A percentile compares a stretch with the other conserved stretches of the same genome.
These are phyloP conservation scores for Fusarium veterinarium DNA, from an alignment of 2,329 filamentous ascomycete species.

Conservation along the genomic window DNA sequence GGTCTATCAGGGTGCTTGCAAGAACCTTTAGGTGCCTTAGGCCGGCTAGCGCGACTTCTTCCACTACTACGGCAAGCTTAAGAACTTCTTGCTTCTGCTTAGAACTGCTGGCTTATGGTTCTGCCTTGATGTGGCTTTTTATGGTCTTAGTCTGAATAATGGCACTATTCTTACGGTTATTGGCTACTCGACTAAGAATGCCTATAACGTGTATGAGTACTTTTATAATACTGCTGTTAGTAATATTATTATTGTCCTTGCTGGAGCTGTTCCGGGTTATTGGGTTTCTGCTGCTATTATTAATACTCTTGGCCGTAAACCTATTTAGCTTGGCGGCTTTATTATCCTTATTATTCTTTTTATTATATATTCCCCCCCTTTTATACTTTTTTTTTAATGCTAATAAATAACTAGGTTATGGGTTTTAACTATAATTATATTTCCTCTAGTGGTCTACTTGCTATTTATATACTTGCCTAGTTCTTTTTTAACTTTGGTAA, in stretches of 20 bases:
- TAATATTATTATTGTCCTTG: constrained; percentile 81
- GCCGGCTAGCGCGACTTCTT: constrained; percentile 79
- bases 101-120: constrained; percentile 91
- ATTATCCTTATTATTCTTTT: constrained; percentile 70
- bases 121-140: constrained; percentile 72
- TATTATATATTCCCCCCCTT: constrained; percentile 47
- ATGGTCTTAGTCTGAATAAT: constrained; percentile 80
- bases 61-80: constrained; percentile 75
- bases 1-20: constrained; percentile 62
- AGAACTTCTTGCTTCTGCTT: constrained; percentile 78
- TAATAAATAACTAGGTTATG: constrained; percentile 55
- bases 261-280: constrained; percentile 85
- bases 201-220: constrained; percentile 71
- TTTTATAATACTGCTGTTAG: constrained; percentile 81
- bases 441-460: constrained; percentile 64
- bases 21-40: constrained; percentile 72
- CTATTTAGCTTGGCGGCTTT: constrained; percentile 77
- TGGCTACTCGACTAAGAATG: constrained; percentile 68
- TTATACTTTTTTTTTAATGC: background rate
- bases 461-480: constrained; percentile 66
- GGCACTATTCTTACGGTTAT: constrained; percentile 77
- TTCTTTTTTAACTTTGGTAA: constrained; percentile 69
- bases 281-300: constrained; percentile 82
- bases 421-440: constrained; percentile 70
- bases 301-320: constrained; percentile 80